Conservation (phyloP, 805 yeast genomes). For the Saccharomycopsis oosterbeekiorum region DNA sequence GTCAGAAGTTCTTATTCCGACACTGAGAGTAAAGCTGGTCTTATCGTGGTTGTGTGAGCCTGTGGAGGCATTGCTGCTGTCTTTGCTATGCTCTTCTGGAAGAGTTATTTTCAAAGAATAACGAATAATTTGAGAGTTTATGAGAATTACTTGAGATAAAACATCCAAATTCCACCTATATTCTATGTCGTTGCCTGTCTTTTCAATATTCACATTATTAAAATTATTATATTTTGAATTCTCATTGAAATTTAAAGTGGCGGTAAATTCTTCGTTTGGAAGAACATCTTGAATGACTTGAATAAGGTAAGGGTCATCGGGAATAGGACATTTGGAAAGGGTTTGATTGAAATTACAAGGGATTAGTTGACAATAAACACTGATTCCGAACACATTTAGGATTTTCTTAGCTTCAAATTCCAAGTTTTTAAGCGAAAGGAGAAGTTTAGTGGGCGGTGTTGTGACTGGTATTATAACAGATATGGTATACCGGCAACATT, state of each 20-base stretch:
- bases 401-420: constrained; percentile 72
- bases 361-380: constrained; percentile 73
- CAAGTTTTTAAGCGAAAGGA: constrained; percentile 52
- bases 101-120: neutral
- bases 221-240: constrained; percentile 37
- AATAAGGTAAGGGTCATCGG: constrained; percentile 29
- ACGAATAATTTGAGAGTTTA: constrained; percentile 20
- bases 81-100: constrained; percentile 3
- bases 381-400: constrained; percentile 78
- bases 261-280: constrained; percentile 63
- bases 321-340: constrained; percentile 29
- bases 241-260: constrained; percentile 39
- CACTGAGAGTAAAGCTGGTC: constrained; percentile 19
- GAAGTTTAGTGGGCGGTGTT: neutral
- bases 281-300: constrained; percentile 46
- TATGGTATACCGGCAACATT: constrained; percentile 44
- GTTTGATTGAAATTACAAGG: constrained; percentile 53
- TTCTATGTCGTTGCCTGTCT: neutral
- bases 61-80: neutral
- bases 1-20: constrained; percentile 41
- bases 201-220: neutral
- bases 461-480: constrained; percentile 21
- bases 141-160: constrained; percentile 68
- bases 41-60: neutral
- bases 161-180: constrained; percentile 67